Evolutionary conservation across 2,329 filamentous ascomycete genomes (phyloP).

Genomic region (Epichloe hybrida): DNA sequence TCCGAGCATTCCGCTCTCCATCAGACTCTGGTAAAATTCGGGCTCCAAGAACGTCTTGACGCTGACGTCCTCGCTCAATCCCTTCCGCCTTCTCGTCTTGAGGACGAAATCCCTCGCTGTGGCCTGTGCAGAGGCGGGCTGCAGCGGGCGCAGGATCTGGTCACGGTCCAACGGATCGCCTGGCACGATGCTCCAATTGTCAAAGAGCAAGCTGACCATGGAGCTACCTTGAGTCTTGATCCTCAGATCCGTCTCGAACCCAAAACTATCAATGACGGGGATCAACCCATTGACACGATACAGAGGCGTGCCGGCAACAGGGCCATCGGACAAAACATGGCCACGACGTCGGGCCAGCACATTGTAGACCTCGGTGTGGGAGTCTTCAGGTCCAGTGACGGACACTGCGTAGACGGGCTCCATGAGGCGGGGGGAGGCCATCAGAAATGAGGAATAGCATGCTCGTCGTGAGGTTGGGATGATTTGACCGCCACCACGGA

Average conservation of each 20-base stretch:
- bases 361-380: slow-evolving; percentile 80
- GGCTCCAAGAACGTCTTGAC: slow-evolving; percentile 95
- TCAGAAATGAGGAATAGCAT: slow-evolving; percentile 91
- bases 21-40: slow-evolving; percentile 76
- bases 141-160: slow-evolving; percentile 67
- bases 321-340: slow-evolving; percentile 87
- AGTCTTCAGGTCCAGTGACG: slow-evolving; percentile 84
- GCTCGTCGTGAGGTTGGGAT: slow-evolving; percentile 88
- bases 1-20: slow-evolving; percentile 78
- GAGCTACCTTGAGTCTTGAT: slow-evolving; percentile 93
- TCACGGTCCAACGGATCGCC: slow-evolving; percentile 88
- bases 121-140: slow-evolving; percentile 76
- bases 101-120: slow-evolving; percentile 92
- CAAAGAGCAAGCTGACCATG: slow-evolving; percentile 83
- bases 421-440: slow-evolving; percentile 91
- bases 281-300: slow-evolving; percentile 85
- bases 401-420: slow-evolving; percentile 88
- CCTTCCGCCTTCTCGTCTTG: slow-evolving; percentile 88
- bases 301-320: slow-evolving; percentile 84
- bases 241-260: slow-evolving; percentile 91
- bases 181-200: slow-evolving; percentile 90
- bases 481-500: slow-evolving; percentile 89
- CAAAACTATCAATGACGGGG: slow-evolving; percentile 93
- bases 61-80: slow-evolving; percentile 85
- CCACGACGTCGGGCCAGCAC: slow-evolving; percentile 78